Percentiles rank a stretch among this genome's conserved stretches.
phyloP scores from a whole-genome alignment of 805 yeast species.

The Saccharomycopsis vini region DNA sequence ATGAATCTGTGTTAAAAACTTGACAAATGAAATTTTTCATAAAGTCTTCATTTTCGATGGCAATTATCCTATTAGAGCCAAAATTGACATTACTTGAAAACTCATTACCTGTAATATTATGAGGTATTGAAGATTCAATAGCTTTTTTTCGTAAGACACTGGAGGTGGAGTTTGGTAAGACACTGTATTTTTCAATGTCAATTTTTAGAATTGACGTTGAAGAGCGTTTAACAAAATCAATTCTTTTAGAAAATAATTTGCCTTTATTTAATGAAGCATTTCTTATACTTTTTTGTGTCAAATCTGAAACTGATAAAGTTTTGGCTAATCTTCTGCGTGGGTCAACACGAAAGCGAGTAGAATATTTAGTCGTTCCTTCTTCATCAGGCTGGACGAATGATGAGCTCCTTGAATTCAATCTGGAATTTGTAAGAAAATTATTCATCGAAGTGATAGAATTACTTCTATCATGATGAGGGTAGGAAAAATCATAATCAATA shows the following conservation, averaged over 20 bases:
- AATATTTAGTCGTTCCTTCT: no score
- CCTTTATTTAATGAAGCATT: slow-evolving; percentile 6
- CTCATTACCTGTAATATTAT: no score
- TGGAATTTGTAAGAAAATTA: not conserved
- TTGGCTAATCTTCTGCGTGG: slow-evolving; percentile 5
- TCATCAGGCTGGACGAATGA: slow-evolving; percentile 8
- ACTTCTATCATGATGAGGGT: no score
- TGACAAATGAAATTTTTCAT: slow-evolving; percentile 7
- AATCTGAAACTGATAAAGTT: slow-evolving; percentile 15
- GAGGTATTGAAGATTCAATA: no score
- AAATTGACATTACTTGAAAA: not conserved
- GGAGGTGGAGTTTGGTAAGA: no score
- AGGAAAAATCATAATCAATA: no score
- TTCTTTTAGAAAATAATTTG: slow-evolving; percentile 2
- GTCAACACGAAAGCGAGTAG: not conserved
- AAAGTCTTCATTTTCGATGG: slow-evolving; percentile 5
- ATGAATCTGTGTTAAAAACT: no score
- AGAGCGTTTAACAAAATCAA: slow-evolving; percentile 9
- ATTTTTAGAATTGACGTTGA: slow-evolving; percentile 11
- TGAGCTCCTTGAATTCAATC: slow-evolving; percentile 12
- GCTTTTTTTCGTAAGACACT: no score
- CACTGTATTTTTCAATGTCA: slow-evolving; percentile 7
- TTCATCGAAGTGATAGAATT: slow-evolving; percentile 1
- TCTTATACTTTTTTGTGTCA: slow-evolving; percentile 17
- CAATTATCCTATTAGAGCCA: not conserved